Evolutionary conservation across 2,329 filamentous ascomycete species (phyloP), one percentile per base, ranked within the genome.

Genomic region (Diaporthe ilicicola): DNA sequence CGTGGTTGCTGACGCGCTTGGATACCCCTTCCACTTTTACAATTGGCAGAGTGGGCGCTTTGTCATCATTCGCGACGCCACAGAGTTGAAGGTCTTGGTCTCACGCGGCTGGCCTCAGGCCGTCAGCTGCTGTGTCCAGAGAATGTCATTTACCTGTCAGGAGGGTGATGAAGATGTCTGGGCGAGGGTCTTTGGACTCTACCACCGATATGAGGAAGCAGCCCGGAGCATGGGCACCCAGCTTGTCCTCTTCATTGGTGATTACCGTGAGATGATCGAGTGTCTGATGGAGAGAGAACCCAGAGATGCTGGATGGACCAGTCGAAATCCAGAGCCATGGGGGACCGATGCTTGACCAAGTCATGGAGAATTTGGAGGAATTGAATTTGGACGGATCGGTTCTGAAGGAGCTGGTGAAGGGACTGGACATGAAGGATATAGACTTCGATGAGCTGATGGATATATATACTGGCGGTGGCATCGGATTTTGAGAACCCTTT

Each of bases 1-100:
- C 1, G 22, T 29, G 55, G 4, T 5, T 4, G 55, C 22, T 2
- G 6, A 29, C 1, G 55, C 37, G 9, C 55, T 59, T 2, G 55
- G 55, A 9, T 59, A 59, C 55, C 55, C 55, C 3, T 5, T 29
- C 37, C 22, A 4, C 7, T 19, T 10, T 7, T 12, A 59, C 8
- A 5, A 10, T 0, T 19, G 1, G 0, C 0, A 0, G 1, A 6
- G 4, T 9, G 24, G 37, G 8, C 8, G 4, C 9, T 29, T 2
- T 0, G 9, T 59, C 24, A 0, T 3, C 22, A n/a, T 59, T 4
- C 37, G 37, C 15, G 55, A 59, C 17, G 4, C 3, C 5, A 59
- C 55, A 4, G 55, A 59, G 55, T 9, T 59, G 3, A 15, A 44
- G 1, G 37, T 29, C 55, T 13, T 59, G 34, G 24, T 9, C 3